Base-by-base conservation (phyloP, 2,329 filamentous ascomycete genomes). In the Aspergillus cejpii region DNA sequence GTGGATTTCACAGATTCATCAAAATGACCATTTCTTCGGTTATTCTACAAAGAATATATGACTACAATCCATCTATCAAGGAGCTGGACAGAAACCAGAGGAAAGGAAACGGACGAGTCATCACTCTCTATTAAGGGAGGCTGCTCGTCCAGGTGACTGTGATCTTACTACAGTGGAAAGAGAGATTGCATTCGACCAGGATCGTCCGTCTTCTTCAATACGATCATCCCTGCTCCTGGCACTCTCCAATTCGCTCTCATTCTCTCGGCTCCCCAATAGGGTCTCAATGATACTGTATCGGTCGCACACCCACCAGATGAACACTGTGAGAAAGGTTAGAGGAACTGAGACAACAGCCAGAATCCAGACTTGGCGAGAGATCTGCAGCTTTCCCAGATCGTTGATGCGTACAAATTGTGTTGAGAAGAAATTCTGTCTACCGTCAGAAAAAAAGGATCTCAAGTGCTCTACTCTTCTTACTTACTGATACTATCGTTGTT, bases 391-490 rank as follows among this genome's bases (percentile, higher is more conserved):
- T n/a, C 34, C 44, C 12, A 37, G 5, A n/a, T 50, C 47, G 17
- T 47, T 37, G 20, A 42, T n/a, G 6, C 47, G 42, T 1, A 50
- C 47, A 31, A 52, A 52, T 17, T 38, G 11, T 2, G 47, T 52
- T n/a, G 49, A 50, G 19, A 52, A 52, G 26, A 52, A 48, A 26
- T 45, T 48, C 47, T 49, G 33, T 29, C 19, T 11, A 11, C 15
- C 17, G 14, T 15, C 17, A 27, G 12, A 23, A 5, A 23, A 5
- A 4, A 37, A 28, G 7, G 7, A 10, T 14, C 19, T 8, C 11
- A 15, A 38, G 3, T 24, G 12, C 23, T 12, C 23, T 10, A 27
- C 3, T 12, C 14, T 24, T n/a, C 5, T 15, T 8, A 36, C 47
- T 8, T 44, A 52, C 49, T 17, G 48, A 44, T 20, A 52, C 49